Evolutionary conservation across 2,329 filamentous ascomycete genomes (phyloP).

Genomic region (Aschersonia sp.): DNA sequence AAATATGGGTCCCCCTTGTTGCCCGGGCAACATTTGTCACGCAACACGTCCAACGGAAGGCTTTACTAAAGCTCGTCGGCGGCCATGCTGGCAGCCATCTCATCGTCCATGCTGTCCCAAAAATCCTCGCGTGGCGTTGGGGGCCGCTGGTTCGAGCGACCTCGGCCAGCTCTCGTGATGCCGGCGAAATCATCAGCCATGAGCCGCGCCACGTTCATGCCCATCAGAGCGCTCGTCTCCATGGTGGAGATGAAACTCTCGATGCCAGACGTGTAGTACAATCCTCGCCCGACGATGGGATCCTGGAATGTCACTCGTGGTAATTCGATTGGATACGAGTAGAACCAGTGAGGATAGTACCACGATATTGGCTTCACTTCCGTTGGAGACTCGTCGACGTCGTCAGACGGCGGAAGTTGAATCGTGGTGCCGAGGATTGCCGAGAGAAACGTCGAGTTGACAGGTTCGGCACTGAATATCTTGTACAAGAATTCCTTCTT

Average conservation of each 20-base stretch:
- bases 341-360: constrained; percentile 64
- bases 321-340: constrained; percentile 74
- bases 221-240: constrained; percentile 91
- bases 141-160: not conserved
- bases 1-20: no score
- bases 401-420: constrained; percentile 22
- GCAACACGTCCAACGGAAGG: not conserved
- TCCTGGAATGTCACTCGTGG: constrained; percentile 82
- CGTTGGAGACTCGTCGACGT: constrained; percentile 15
- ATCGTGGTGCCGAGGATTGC: constrained; percentile 33
- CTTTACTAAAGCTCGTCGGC: constrained; percentile 7
- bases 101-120: constrained; percentile 7
- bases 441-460: constrained; percentile 38
- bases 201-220: constrained; percentile 65
- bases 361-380: constrained; percentile 47
- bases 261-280: constrained; percentile 65
- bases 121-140: constrained; percentile 3
- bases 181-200: constrained; percentile 44
- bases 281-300: constrained; percentile 46
- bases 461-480: constrained; percentile 43
- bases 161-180: constrained; percentile 2
- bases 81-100: constrained; percentile 5
- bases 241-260: constrained; percentile 94
- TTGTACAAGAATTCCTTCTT: constrained; percentile 47
- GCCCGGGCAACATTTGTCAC: not conserved